Evolutionary conservation across 148 eudicot species (phyloP).

Genomic region (Rhododendron ovatum): DNA sequence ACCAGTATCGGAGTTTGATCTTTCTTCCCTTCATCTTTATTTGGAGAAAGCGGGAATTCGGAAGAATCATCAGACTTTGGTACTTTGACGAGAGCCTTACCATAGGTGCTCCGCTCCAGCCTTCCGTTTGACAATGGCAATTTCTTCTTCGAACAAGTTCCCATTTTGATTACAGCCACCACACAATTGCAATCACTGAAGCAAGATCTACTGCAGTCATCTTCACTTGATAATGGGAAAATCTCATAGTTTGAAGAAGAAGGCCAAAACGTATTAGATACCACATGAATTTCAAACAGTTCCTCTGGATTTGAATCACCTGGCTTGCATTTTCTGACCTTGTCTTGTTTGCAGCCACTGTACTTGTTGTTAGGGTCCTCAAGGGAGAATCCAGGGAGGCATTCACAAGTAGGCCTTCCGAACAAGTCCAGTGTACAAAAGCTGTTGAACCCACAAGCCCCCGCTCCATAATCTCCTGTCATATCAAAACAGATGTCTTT

Average conservation of each 20-base stretch:
- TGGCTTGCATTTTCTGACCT: slow-evolving; percentile 7
- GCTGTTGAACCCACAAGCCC: slow-evolving; percentile 30
- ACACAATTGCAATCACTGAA: slow-evolving; percentile 25
- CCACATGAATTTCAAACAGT: not conserved
- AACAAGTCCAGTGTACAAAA: slow-evolving; percentile 8
- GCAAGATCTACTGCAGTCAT: slow-evolving; percentile 15
- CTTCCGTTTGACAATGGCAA: slow-evolving; percentile 34
- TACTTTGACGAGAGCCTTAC: slow-evolving; percentile 15
- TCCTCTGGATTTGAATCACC: not conserved
- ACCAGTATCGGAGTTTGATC: not conserved
- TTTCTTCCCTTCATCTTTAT: not conserved
- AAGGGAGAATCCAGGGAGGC: slow-evolving; percentile 21
- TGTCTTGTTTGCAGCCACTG: slow-evolving; percentile 18
- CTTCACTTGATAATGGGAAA: slow-evolving; percentile 5
- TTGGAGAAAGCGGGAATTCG: not conserved
- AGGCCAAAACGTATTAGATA: slow-evolving; percentile 23
- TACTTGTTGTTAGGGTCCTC: slow-evolving; percentile 17
- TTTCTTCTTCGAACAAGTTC: slow-evolving; percentile 27
- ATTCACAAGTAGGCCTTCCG: slow-evolving; percentile 19
- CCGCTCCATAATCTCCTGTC: not conserved
- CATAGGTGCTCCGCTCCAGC: slow-evolving; percentile 1
- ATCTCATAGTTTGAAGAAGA: slow-evolving; percentile 6
- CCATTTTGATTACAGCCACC: slow-evolving; percentile 11
- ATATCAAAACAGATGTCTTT: slow-evolving; percentile 16
- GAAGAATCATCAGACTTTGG: not conserved